A percentile compares a stretch with the other conserved stretches of the same genome.
phyloP scores from a whole-genome alignment of 1,284 basidiomycete species.

The Cutaneotrichosporon daszewskae region DNA sequence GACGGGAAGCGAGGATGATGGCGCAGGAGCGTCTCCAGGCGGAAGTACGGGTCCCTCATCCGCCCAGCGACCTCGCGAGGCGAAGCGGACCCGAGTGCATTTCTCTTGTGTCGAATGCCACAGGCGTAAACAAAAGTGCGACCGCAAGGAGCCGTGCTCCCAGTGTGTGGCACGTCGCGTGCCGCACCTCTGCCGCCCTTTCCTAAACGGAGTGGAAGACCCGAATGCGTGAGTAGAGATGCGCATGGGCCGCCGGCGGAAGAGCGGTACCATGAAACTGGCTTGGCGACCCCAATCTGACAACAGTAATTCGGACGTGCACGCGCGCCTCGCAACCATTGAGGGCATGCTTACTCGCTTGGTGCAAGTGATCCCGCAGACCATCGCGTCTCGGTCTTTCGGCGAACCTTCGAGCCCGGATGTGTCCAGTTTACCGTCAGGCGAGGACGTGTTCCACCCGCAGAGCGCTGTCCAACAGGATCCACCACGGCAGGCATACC shows the following conservation, averaged over 20 bases:
- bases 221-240: constrained; percentile 38
- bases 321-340: constrained; percentile 44
- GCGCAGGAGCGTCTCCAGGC: too few relatives aligned
- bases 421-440: constrained; percentile 32
- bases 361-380: constrained; percentile 28
- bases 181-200: constrained; percentile 48
- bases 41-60: too few relatives aligned
- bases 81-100: constrained; percentile 46
- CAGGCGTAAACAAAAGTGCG: constrained; percentile 47
- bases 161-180: constrained; percentile 48
- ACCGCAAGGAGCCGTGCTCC: constrained; percentile 46
- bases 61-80: constrained; percentile 18
- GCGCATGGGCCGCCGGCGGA: neutral
- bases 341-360: constrained; percentile 43
- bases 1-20: too few relatives aligned
- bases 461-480: constrained; percentile 24
- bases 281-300: too few relatives aligned
- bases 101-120: constrained; percentile 48
- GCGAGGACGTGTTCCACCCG: constrained; percentile 42
- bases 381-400: neutral
- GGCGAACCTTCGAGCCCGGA: constrained; percentile 32
- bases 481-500: constrained; percentile 25
- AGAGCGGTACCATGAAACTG: too few relatives aligned
- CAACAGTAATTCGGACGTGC: constrained; percentile 43
- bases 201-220: constrained; percentile 49